Evolutionary conservation across 768 basidiomycete species (phyloP).

Genomic region (Lepiota venenata): DNA sequence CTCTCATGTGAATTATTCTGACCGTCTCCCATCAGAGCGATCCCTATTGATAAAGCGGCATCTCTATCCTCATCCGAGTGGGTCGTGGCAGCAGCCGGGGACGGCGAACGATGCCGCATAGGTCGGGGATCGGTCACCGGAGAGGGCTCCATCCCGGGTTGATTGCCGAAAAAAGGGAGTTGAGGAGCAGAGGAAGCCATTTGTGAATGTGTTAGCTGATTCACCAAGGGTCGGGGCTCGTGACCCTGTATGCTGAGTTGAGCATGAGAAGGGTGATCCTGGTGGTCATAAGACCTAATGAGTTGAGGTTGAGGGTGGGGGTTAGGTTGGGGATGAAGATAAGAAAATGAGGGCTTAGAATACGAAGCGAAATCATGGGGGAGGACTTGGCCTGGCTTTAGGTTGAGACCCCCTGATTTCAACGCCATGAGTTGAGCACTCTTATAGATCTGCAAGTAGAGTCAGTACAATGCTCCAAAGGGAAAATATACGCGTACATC

Average conservation of each 20-base stretch:
- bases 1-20: conserved; percentile 13
- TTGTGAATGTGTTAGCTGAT: neutral
- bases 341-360: neutral
- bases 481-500: conserved; percentile 7
- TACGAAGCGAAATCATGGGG: conserved; percentile 29
- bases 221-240: conserved; percentile 2
- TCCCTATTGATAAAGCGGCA: conserved; percentile 23
- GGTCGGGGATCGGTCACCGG: neutral
- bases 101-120: conserved; percentile 4
- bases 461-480: neutral
- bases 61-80: conserved; percentile 12
- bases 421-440: conserved; percentile 33
- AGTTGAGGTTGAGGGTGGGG: conserved; percentile 8
- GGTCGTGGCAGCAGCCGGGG: conserved; percentile 5
- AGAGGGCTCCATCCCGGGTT: neutral
- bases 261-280: conserved; percentile 9
- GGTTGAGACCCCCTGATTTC: conserved; percentile 33
- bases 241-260: neutral
- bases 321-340: conserved; percentile 10
- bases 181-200: neutral
- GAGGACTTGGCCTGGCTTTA: conserved; percentile 55
- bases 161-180: neutral
- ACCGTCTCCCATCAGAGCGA: conserved; percentile 22
- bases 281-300: conserved; percentile 4
- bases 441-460: conserved; percentile 22